These are phyloP conservation scores for Dacryopinax spathularia DNA, from an alignment of 768 basidiomycete genomes.

Conservation along the genomic window DNA sequence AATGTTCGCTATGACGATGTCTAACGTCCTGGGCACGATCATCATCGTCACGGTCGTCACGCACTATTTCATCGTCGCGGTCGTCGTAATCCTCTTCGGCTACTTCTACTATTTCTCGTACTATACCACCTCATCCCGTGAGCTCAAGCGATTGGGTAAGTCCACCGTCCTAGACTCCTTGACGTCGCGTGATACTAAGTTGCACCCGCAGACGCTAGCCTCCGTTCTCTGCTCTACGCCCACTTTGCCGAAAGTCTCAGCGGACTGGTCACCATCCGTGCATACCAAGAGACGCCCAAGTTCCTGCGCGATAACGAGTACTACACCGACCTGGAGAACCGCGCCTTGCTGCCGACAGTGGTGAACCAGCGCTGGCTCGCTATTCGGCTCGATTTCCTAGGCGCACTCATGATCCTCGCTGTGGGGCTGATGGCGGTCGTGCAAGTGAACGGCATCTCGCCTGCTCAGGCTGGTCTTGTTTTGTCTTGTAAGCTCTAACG, in stretches of 20 bases:
- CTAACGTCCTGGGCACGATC: slow-evolving; percentile 38
- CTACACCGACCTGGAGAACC: slow-evolving; percentile 59
- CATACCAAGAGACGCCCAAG: slow-evolving; percentile 48
- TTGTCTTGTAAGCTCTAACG: slow-evolving; percentile 46
- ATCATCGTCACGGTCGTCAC: slow-evolving; percentile 44
- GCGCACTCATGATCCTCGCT: slow-evolving; percentile 44
- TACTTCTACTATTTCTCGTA: slow-evolving; percentile 54
- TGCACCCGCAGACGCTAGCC: slow-evolving; percentile 39
- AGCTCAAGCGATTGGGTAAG: slow-evolving; percentile 45
- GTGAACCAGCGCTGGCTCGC: slow-evolving; percentile 43
- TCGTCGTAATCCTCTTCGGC: slow-evolving; percentile 37
- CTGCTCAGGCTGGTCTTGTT: slow-evolving; percentile 58
- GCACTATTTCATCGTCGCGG: slow-evolving; percentile 48
- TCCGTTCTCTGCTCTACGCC: slow-evolving; percentile 60
- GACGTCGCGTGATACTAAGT: neutral
- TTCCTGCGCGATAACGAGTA: slow-evolving; percentile 53
- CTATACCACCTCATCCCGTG: slow-evolving; percentile 57
- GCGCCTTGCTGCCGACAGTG: slow-evolving; percentile 50
- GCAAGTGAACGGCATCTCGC: slow-evolving; percentile 40
- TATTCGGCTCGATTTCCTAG: slow-evolving; percentile 55
- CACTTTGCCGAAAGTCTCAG: slow-evolving; percentile 67
- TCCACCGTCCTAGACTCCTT: neutral
- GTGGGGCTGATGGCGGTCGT: slow-evolving; percentile 53
- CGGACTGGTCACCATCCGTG: slow-evolving; percentile 56
- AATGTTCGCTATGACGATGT: slow-evolving; percentile 31